Base-by-base conservation (phyloP, 2,329 filamentous ascomycete genomes). In the Alternaria rosae region DNA sequence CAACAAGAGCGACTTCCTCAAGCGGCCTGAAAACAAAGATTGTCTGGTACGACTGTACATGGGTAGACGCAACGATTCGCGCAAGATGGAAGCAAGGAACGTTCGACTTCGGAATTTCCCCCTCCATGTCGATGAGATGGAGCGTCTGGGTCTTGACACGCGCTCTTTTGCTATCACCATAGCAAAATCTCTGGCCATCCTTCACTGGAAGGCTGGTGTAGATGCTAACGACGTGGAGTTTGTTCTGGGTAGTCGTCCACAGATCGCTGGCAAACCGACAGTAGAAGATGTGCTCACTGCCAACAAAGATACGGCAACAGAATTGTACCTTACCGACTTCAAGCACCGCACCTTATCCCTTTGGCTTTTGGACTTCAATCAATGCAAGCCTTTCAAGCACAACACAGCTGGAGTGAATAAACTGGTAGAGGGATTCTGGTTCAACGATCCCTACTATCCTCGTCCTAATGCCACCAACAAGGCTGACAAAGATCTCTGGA, bases 181-280 rank as follows among this genome's bases (percentile, higher is more conserved):
- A 79, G 86, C 82, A 0, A 77, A 83, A 9, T 76, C 81, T 0
- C 76, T 87, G 0, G 85, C 85, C 0, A 75, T 83, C 6, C 70
- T 87, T 42, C 82, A 85, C 64, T 88, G 84, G 85, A 41, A 65
- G 2, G 80, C 76, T 0, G 64, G 75, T 15, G 65, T 86, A 0
- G 85, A 88, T 64, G 85, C 80, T 1, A 83, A 83, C 38, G 85
- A 86, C 48, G 78, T 88, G 3, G 84, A 88, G 54, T 87, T 87
- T 66, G 85, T 88, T 0, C 79, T 88, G 7, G 82, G 68, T 11
- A 21, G 55, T 12, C 10, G 21, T 52, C 35, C 38, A 13, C 5
- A 11, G 5, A 13, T 25, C 7, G 20, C 2, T 26, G 17, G 26
- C 3, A 8, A 17, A 10, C 28, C 44, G 20, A 47, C 17, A 8